Percentiles rank a stretch among this genome's conserved stretches.
phyloP scores from a whole-genome alignment of 768 basidiomycete genomes.

The Suillus decipiens region DNA sequence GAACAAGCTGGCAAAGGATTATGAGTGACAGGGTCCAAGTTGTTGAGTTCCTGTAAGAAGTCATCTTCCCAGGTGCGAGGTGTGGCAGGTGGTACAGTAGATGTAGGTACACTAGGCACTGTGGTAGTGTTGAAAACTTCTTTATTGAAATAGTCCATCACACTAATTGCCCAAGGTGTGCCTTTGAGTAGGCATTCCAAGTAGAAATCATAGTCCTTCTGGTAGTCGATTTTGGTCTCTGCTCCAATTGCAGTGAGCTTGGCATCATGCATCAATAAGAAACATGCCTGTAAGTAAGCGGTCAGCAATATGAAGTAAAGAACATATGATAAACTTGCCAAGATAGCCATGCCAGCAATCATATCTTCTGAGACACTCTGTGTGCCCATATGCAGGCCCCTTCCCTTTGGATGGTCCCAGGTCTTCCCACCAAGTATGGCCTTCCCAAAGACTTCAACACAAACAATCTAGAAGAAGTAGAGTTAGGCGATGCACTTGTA shows the following conservation, averaged over 20 bases:
- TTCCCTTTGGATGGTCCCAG: neutral
- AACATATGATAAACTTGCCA: neutral
- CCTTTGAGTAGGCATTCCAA: conserved; percentile 1
- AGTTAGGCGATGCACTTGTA: neutral
- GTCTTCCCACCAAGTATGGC: conserved; percentile 9
- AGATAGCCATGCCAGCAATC: neutral
- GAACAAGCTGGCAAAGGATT: neutral
- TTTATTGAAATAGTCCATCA: conserved; percentile 5
- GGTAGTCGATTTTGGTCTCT: conserved; percentile 4
- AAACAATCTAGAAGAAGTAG: neutral
- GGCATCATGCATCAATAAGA: neutral
- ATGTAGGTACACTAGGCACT: neutral
- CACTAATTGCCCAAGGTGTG: neutral
- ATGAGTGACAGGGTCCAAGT: neutral
- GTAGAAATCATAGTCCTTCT: conserved; percentile 5
- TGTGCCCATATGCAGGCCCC: neutral
- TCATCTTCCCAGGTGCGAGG: conserved; percentile 12
- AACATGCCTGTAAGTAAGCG: neutral
- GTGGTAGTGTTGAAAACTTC: neutral
- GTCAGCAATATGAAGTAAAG: neutral
- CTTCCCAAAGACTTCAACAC: conserved; percentile 5
- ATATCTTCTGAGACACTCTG: conserved; percentile 2
- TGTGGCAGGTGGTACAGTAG: neutral
- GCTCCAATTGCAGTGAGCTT: neutral
- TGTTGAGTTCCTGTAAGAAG: conserved; percentile 1